phyloP scores from a whole-genome alignment of 129 eudicot genomes.

The Chrysanthemum seticuspe region DNA sequence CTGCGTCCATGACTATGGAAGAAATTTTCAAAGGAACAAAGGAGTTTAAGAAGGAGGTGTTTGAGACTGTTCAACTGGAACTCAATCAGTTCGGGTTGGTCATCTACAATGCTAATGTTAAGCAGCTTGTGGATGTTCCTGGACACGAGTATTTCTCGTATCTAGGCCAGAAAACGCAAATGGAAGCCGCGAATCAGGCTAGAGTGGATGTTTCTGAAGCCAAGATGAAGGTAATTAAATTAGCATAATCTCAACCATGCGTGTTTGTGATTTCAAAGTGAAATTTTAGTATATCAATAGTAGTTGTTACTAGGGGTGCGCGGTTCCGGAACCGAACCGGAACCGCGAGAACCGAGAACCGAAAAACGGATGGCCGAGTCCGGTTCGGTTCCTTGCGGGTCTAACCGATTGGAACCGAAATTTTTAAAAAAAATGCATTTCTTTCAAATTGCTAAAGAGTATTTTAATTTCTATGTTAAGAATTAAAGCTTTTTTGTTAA shows the following conservation, averaged over 20 bases:
- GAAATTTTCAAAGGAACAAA: constrained; percentile 52
- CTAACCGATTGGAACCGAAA: no score
- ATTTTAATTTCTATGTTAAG: no score
- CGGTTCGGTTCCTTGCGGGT: no score
- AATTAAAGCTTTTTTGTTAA: no score
- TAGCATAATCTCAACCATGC: neutral
- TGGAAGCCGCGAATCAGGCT: constrained; percentile 64
- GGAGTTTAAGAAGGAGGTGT: no score
- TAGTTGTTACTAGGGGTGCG: no score
- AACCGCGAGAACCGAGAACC: no score
- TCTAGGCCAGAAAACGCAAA: constrained; percentile 58
- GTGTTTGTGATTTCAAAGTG: neutral
- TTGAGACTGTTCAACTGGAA: constrained; percentile 51
- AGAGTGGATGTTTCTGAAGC: constrained; percentile 68
- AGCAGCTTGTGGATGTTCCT: constrained; percentile 55
- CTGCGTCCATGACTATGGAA: constrained; percentile 73
- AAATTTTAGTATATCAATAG: neutral
- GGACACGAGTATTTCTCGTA: constrained; percentile 65
- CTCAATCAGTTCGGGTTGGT: constrained; percentile 51
- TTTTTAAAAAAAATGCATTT: no score
- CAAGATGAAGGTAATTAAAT: constrained; percentile 33
- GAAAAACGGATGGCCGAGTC: no score
- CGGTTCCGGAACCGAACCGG: no score
- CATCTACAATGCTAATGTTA: constrained; percentile 59
- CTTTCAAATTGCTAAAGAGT: no score